Base-by-base conservation (phyloP, 2,329 filamentous ascomycete genomes). In the Penicillium brevicompactum region DNA sequence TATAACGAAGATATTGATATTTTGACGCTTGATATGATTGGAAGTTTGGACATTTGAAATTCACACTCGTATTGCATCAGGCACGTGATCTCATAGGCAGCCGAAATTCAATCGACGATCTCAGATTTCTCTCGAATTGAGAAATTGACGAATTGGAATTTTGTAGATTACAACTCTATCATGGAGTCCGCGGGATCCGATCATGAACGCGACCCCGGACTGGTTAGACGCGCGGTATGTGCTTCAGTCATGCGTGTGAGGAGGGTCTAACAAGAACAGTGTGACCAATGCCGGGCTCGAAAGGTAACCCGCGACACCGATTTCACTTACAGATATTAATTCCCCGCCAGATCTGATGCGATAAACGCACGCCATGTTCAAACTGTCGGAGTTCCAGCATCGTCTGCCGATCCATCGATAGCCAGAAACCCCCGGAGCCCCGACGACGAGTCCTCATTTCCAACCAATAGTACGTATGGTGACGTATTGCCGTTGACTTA, bases 391-490 rank as follows among this genome's bases (percentile, higher is more conserved):
- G 67, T 22, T 73, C 73, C 2, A 65, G 70, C 43, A 65, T 74
- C 21, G 51, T 61, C 43, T 77, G 75, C 52, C 69, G 71, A 34
- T 75, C 72, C 5, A 75, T 73, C 9, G 67, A 69, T 46, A 69
- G 70, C 11, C 70, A 73, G 45, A 70, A 68, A 34, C 61, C 67
- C 24, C 52, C 63, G 21, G 74, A 76, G 60, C 70, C 72, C 43
- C 67, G 72, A 42, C 71, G 74, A 27, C 67, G 75, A 30, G 71
- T 77, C 1, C 57, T 76, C 30, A 74, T 77, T 44, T 77, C 75
- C 5, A 71, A 69, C 61, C 68, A 76, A 63, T 77, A 77, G 74
- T 76, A 68, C 46, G 73, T 32, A 18, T 31, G 24, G 27, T 22
- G 7, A n/a, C 4, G 4, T n/a, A 37, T 32, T 8, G 43, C 18